A percentile compares a stretch with the other conserved stretches of the same genome.
Conservation (phyloP, 495 filamentous ascomycete species). For the Aspergillus avenaceus region DNA sequence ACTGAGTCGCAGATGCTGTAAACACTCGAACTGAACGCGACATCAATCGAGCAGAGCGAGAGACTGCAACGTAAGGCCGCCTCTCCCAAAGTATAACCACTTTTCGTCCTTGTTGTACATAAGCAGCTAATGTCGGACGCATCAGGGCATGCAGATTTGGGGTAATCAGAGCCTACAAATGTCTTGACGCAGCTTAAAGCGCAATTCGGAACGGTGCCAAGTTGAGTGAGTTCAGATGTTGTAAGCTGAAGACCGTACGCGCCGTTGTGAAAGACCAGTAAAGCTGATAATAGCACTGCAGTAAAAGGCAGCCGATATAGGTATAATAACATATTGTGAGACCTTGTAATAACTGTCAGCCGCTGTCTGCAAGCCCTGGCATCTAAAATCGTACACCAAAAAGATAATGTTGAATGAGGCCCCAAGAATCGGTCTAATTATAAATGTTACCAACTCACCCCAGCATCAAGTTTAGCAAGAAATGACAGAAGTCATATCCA, state of each 20-base stretch:
- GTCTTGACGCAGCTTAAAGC: constrained; percentile 57
- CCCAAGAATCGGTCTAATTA: neutral
- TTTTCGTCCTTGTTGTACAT: constrained; percentile 53
- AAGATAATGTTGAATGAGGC: too few species aligned
- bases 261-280: constrained; percentile 8
- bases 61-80: constrained; percentile 60
- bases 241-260: constrained; percentile 12
- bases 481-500: constrained; percentile 18
- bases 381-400: too few species aligned
- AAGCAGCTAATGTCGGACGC: constrained; percentile 55
- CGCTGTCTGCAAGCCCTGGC: neutral
- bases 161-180: constrained; percentile 59
- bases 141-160: constrained; percentile 40
- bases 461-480: constrained; percentile 14
- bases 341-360: constrained; percentile 3
- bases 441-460: constrained; percentile 15
- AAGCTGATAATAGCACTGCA: constrained; percentile 15
- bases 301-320: constrained; percentile 5
- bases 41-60: constrained; percentile 33
- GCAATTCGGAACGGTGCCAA: constrained; percentile 55
- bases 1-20: constrained; percentile 58
- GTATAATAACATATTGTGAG: constrained; percentile 17
- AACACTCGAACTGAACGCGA: constrained; percentile 29
- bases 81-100: constrained; percentile 67
- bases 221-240: constrained; percentile 20